Conservation (phyloP, 129 eudicot genomes). For the Arctium lappa region DNA sequence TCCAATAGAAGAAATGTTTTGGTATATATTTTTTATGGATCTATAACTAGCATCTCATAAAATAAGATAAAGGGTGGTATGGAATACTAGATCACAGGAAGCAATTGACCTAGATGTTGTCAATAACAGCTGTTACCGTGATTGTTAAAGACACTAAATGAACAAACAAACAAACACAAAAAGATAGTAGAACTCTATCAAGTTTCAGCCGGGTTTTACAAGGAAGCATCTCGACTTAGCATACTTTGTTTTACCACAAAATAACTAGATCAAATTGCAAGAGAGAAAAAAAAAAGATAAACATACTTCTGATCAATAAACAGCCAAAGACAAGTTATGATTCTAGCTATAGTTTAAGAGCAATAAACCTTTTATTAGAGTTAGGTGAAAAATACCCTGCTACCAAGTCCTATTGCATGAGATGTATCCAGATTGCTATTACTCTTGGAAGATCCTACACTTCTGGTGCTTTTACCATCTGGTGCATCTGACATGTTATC, state of each 20-base stretch:
- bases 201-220: neutral
- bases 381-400: constrained; percentile 54
- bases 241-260: neutral
- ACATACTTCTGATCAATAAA: neutral
- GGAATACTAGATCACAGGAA: neutral
- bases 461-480: constrained; percentile 34
- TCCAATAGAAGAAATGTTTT: neutral
- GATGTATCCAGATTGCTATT: constrained; percentile 41
- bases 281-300: neutral
- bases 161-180: neutral
- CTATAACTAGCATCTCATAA: neutral
- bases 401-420: constrained; percentile 45
- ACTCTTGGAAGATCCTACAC: constrained; percentile 36
- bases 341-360: constrained; percentile 16
- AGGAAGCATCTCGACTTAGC: neutral
- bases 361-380: constrained; percentile 11
- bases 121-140: neutral
- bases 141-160: neutral
- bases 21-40: neutral
- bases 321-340: neutral
- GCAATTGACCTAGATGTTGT: neutral
- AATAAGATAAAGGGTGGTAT: neutral
- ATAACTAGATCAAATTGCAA: neutral
- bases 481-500: constrained; percentile 55
- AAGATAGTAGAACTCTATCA: neutral